Conservation (phyloP, 2,329 filamentous ascomycete species). For the Aspergillus ustus region DNA sequence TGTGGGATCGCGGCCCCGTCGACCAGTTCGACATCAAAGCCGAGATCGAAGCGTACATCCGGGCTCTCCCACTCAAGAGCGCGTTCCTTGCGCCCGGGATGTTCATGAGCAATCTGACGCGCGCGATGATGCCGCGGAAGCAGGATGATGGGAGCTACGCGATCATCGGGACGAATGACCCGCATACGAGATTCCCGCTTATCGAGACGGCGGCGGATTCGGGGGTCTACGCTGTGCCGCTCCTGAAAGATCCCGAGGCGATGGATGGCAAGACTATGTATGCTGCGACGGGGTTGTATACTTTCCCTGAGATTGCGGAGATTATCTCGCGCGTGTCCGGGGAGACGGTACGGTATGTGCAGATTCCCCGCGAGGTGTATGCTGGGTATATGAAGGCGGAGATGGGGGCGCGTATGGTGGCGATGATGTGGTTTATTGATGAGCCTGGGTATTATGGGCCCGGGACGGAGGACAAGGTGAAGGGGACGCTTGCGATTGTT, state of each 20-base stretch:
- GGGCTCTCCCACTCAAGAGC: conserved; percentile 51
- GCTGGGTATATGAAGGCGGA: conserved; percentile 23
- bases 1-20: conserved; percentile 33
- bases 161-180: conserved; percentile 24
- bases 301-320: conserved; percentile 34
- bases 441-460: conserved; percentile 46
- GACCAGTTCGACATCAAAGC: conserved; percentile 63
- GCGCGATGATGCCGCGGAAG: conserved; percentile 26
- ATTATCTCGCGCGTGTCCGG: conserved; percentile 42
- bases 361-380: conserved; percentile 32
- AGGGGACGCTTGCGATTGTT: conserved; percentile 33
- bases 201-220: conserved; percentile 43
- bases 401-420: conserved; percentile 20
- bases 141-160: conserved; percentile 34
- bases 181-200: conserved; percentile 35
- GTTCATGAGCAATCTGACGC: conserved; percentile 59
- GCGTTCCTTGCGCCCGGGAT: conserved; percentile 60
- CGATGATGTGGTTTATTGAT: conserved; percentile 35
- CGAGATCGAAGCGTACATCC: conserved; percentile 59
- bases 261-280: conserved; percentile 43
- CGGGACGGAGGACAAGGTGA: conserved; percentile 35
- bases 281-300: conserved; percentile 40
- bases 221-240: conserved; percentile 41
- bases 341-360: conserved; percentile 41
- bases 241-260: conserved; percentile 42